Conservation (phyloP, 2,329 filamentous ascomycete species). For the Xylariaceae sp. region DNA sequence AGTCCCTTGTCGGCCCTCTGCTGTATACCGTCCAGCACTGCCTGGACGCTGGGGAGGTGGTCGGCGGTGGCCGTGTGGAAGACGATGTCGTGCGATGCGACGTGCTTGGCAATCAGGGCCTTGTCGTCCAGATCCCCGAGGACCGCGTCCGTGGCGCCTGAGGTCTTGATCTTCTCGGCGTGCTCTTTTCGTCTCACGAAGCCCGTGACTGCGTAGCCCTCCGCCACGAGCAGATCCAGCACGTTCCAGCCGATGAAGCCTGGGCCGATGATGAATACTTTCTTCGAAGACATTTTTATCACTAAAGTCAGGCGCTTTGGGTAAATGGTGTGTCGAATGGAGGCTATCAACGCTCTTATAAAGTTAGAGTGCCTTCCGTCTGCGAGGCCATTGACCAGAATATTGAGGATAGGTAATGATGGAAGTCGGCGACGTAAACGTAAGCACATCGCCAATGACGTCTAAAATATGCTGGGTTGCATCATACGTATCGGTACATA, state of each 20-base stretch:
- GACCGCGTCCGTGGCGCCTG: constrained; percentile 28
- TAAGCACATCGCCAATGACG: no score
- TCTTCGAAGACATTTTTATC: constrained; percentile 21
- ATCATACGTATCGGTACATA: no score
- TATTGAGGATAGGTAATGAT: no score
- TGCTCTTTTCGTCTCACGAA: constrained; percentile 32
- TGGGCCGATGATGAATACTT: constrained; percentile 36
- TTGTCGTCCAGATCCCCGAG: constrained; percentile 34
- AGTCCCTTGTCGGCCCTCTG: constrained; percentile 28
- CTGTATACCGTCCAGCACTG: constrained; percentile 35
- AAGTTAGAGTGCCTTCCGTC: no score
- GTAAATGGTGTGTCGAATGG: no score
- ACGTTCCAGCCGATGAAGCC: constrained; percentile 41
- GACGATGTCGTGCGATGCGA: constrained; percentile 31
- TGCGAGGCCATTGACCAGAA: no score
- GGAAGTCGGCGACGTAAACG: no score
- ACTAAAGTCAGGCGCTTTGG: no score
- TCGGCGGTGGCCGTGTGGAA: constrained; percentile 43
- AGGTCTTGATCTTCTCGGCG: constrained; percentile 26
- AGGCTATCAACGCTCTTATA: no score
- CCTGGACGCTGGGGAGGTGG: constrained; percentile 35
- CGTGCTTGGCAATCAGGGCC: constrained; percentile 29
- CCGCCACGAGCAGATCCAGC: constrained; percentile 33
- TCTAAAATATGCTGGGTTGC: no score
- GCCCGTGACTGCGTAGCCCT: constrained; percentile 34